Percentiles rank a stretch among this genome's conserved stretches.
phyloP scores from a whole-genome alignment of 345 rosid genomes.

The Xanthoceras sorbifolium region DNA sequence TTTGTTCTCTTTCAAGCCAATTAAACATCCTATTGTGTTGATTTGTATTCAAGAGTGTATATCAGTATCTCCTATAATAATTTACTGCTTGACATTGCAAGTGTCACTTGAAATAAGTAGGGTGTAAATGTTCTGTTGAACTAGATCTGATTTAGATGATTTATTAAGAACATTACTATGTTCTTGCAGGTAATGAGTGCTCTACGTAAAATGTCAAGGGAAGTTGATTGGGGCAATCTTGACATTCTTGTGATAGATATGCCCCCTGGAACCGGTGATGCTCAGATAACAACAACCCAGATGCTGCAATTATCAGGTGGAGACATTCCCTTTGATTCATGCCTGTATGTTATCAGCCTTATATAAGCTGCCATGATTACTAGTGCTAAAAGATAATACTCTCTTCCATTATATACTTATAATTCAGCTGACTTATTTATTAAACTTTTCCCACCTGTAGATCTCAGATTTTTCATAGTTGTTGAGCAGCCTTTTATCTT shows the following conservation, averaged over 20 bases:
- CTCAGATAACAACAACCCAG: conserved; percentile 67
- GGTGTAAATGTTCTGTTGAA: not conserved
- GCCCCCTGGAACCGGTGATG: conserved; percentile 83
- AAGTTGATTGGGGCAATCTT: conserved; percentile 71
- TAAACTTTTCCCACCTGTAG: not conserved
- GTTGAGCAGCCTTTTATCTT: not conserved
- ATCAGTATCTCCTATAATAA: not conserved
- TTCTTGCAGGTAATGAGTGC: conserved; percentile 68
- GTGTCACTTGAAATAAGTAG: not conserved
- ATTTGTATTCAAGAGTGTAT: not conserved
- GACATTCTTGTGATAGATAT: conserved; percentile 79
- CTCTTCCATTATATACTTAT: not conserved
- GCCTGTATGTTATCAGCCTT: not conserved
- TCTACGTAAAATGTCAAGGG: conserved; percentile 63
- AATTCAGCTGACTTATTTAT: not conserved
- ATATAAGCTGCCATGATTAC: not conserved
- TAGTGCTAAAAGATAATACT: not conserved
- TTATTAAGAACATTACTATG: conserved; percentile 4
- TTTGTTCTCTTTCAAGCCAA: not conserved
- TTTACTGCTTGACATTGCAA: not conserved
- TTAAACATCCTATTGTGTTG: not conserved
- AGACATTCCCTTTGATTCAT: not conserved
- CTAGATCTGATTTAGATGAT: not conserved
- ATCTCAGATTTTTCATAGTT: not conserved
- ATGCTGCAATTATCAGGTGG: conserved; percentile 69